A percentile compares a stretch with the other conserved stretches of the same genome.
phyloP scores from a whole-genome alignment of 441 rosid species.

The Pelargonium myrrhifolium region DNA sequence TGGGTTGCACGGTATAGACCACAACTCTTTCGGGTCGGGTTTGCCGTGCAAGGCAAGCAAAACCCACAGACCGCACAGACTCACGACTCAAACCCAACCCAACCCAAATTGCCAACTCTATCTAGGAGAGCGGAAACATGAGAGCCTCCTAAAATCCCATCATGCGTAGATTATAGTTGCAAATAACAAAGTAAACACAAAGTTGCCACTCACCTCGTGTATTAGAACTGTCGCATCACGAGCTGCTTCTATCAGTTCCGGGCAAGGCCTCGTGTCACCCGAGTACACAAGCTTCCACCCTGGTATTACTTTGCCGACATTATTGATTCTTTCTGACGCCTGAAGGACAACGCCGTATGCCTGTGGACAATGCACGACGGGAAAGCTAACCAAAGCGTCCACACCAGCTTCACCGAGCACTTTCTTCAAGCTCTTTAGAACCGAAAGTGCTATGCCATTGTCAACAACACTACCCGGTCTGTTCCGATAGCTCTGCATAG shows the following conservation, averaged over 20 bases:
- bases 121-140: too few species aligned
- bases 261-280: constrained; percentile 93
- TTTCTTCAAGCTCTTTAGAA: constrained; percentile 45
- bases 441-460: constrained; percentile 29
- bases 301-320: constrained; percentile 54
- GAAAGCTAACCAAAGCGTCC: constrained; percentile 67
- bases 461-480: constrained; percentile 46
- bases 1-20: too few species aligned
- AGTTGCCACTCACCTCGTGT: constrained; percentile 60
- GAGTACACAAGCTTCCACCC: constrained; percentile 97
- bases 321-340: constrained; percentile 64
- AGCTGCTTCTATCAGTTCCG: constrained; percentile 59
- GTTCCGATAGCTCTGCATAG: constrained; percentile 68
- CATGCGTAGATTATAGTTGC: too few species aligned
- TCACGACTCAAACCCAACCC: too few species aligned
- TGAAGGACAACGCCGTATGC: constrained; percentile 65
- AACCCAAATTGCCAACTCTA: too few species aligned
- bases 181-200: not conserved
- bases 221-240: constrained; percentile 77
- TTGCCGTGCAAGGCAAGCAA: too few species aligned
- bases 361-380: constrained; percentile 92
- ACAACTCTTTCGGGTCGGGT: too few species aligned
- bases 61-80: too few species aligned
- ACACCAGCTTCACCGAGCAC: constrained; percentile 61
- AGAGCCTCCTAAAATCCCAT: too few species aligned